A percentile compares a stretch with the other conserved stretches of the same genome.
phyloP scores from a whole-genome alignment of 148 eudicot species.

The Rhododendron simsii region DNA sequence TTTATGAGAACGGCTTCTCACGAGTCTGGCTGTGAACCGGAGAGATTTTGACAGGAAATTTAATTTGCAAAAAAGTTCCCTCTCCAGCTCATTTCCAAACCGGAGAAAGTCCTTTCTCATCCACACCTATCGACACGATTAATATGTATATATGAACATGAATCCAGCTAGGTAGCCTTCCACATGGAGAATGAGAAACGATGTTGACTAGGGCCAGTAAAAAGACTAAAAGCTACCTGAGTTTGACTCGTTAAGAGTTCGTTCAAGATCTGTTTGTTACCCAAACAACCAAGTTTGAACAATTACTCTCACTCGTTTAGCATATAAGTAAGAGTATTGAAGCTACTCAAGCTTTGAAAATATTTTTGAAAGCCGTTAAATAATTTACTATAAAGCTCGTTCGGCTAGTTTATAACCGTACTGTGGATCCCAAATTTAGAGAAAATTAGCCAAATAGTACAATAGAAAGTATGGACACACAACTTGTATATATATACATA shows the following conservation, averaged over 20 bases:
- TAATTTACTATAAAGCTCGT: not conserved
- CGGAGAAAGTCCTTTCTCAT: not conserved
- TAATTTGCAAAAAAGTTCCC: not conserved
- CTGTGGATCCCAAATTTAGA: not conserved
- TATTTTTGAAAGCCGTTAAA: too few species aligned
- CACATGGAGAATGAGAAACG: not conserved
- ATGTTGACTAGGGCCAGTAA: not conserved
- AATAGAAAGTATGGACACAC: not conserved
- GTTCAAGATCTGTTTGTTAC: not conserved
- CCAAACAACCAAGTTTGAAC: not conserved
- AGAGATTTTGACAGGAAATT: not conserved
- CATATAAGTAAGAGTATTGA: not conserved
- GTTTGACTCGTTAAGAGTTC: not conserved
- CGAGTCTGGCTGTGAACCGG: not conserved
- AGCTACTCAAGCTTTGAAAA: not conserved
- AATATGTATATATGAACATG: not conserved
- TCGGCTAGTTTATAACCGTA: too few species aligned
- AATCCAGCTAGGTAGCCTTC: not conserved
- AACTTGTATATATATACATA: not conserved
- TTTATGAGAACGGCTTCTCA: not conserved
- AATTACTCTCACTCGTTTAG: not conserved
- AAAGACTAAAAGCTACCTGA: not conserved
- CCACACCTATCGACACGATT: too few species aligned
- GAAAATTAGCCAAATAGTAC: too few species aligned
- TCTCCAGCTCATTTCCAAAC: not conserved